phyloP scores from a whole-genome alignment of 2,329 filamentous ascomycete genomes.

The Dactylellina haptotyla region DNA sequence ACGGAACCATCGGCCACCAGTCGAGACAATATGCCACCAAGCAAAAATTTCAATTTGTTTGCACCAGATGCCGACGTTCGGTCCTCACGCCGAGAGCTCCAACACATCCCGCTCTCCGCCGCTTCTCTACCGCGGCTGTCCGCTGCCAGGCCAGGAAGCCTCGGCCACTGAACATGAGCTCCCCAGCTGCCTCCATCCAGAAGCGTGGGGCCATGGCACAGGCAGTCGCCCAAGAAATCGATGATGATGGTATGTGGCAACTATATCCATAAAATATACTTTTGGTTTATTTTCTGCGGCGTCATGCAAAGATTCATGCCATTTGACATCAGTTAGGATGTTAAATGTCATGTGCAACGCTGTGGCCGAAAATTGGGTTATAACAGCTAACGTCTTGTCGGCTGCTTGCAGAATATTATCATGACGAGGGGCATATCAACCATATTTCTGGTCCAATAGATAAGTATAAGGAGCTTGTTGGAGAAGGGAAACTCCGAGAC shows the following conservation, averaged over 20 bases:
- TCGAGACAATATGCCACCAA: no score
- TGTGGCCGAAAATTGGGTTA: no score
- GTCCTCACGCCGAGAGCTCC: slow-evolving; percentile 4
- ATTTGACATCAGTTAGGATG: no score
- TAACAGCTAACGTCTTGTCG: no score
- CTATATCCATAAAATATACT: background rate
- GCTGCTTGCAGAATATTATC: slow-evolving; percentile 33
- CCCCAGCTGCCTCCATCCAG: slow-evolving; percentile 44
- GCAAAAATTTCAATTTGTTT: slow-evolving; percentile 17
- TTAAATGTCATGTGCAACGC: no score
- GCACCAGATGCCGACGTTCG: slow-evolving; percentile 27
- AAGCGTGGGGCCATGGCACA: slow-evolving; percentile 48
- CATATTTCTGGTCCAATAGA: slow-evolving; percentile 73
- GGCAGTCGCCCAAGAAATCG: slow-evolving; percentile 37
- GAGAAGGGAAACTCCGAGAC: slow-evolving; percentile 77
- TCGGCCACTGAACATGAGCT: slow-evolving; percentile 12
- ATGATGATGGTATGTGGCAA: slow-evolving; percentile 26
- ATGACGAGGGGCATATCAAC: slow-evolving; percentile 9
- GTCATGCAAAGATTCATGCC: no score
- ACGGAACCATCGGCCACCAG: background rate
- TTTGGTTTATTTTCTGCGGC: background rate
- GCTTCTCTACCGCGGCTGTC: slow-evolving; percentile 24
- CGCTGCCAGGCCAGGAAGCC: slow-evolving; percentile 39
- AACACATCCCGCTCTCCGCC: slow-evolving; percentile 20
- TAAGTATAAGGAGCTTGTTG: slow-evolving; percentile 87